Base-by-base conservation (phyloP, 306 rosid genomes). In the Lablab purpureus region DNA sequence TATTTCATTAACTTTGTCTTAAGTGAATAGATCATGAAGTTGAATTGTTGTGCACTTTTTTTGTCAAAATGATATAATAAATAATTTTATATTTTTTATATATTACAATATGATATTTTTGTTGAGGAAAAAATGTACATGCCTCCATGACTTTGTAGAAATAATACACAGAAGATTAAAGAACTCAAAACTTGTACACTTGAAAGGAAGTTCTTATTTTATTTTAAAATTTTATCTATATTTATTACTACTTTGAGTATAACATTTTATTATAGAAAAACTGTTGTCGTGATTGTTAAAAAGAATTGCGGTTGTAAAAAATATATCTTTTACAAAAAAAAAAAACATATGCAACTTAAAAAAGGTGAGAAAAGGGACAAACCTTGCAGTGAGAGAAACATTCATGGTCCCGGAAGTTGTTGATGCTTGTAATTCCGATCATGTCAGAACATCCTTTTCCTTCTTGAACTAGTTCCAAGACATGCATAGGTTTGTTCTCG, bases 321-420 rank as follows among this genome's bases (percentile, higher is more conserved):
- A 6, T 8, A 34, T 34, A 34, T 5, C 28, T 7, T 34, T 34
- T 34, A 1, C 9, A 6, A 34, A 34, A 34, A 34, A 9, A 9
- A 41, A 8, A 40, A 17, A 59, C 8, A 15, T 15, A 4, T 17
- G 45, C 0, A 27, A 15, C 19, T 27, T 14, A 15, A 28, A 58
- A 58, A 7, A 1, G 6, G 1, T 0, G n/a, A 7, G 40, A 63
- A 14, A 17, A 7, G 55, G 22, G 25, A 75, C 43, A 25, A 85
- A 91, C 98, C 93, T 89, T 81, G 93, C 97, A 92, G 46, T 28
- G 70, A 4, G 91, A 84, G 67, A 88, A 88, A 13, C 89, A 23
- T 0, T 82, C 71, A 52, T 85, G 82, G 40, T 85, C 73, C 46
- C n/a, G 75, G 37, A 81, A 52, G 18, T 62, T 80, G 28, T 67